phyloP scores from a whole-genome alignment of 345 rosid species.

The Raphanus sativus region DNA sequence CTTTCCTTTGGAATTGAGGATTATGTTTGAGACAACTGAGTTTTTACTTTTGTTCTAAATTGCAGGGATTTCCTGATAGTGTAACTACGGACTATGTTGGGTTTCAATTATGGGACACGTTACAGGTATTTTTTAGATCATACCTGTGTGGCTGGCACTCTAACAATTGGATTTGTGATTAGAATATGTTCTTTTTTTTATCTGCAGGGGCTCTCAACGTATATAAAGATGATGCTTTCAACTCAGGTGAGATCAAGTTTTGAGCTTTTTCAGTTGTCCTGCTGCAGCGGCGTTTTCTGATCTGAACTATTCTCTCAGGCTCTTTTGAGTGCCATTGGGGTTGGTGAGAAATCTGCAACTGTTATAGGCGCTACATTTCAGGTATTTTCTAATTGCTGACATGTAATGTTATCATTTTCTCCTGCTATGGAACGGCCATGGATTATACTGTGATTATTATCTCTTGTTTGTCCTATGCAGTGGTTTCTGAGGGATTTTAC shows the following conservation, averaged over 20 bases:
- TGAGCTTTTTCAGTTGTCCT: background rate
- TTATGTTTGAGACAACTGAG: background rate
- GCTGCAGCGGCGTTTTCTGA: background rate
- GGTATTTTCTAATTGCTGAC: slow-evolving; percentile 39
- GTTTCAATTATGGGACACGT: slow-evolving; percentile 87
- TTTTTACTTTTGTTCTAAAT: background rate
- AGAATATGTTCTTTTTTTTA: background rate
- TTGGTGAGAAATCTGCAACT: slow-evolving; percentile 94
- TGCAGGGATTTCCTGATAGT: slow-evolving; percentile 85
- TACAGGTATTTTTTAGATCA: slow-evolving; percentile 57
- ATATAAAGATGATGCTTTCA: slow-evolving; percentile 94
- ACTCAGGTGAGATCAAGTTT: slow-evolving; percentile 64
- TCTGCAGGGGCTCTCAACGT: slow-evolving; percentile 80
- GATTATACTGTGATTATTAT: background rate
- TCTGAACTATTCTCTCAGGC: slow-evolving; percentile 48
- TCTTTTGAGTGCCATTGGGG: slow-evolving; percentile 91
- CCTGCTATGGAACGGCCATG: background rate
- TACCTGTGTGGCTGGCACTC: background rate
- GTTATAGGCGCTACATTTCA: slow-evolving; percentile 96
- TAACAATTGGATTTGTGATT: background rate
- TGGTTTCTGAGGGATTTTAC: slow-evolving; percentile 96
- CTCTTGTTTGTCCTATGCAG: slow-evolving; percentile 43
- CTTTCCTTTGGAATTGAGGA: background rate
- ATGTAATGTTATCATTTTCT: background rate
- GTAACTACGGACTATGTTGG: slow-evolving; percentile 88